These are phyloP conservation scores for Xenosphaeropsis pyriputrescens DNA, from an alignment of 2,329 filamentous ascomycete genomes.

Conservation along the genomic window DNA sequence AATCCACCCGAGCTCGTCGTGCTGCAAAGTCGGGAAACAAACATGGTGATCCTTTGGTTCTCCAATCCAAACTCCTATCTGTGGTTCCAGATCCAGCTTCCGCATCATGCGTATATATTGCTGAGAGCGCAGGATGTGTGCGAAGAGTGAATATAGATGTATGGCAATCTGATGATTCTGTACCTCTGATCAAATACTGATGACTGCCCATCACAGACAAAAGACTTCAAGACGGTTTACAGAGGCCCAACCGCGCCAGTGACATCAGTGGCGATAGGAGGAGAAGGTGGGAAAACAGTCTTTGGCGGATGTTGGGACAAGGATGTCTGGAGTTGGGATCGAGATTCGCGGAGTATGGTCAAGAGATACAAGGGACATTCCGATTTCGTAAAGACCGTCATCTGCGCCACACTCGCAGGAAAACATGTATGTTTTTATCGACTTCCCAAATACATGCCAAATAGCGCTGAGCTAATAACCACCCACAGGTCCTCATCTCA, in stretches of 20 bases:
- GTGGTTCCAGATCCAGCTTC: conserved; percentile 52
- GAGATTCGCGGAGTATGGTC: conserved; percentile 36
- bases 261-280: conserved; percentile 58
- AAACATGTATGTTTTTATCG: conserved; percentile 28
- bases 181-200: background rate
- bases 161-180: conserved; percentile 25
- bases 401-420: conserved; percentile 43
- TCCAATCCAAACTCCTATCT: conserved; percentile 78
- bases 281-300: conserved; percentile 38
- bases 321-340: conserved; percentile 72
- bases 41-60: conserved; percentile 63
- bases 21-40: conserved; percentile 61
- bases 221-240: conserved; percentile 35
- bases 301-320: conserved; percentile 96
- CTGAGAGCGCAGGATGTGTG: conserved; percentile 74
- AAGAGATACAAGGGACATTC: conserved; percentile 59
- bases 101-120: conserved; percentile 52
- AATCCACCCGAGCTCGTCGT: conserved; percentile 35
- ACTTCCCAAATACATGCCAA: conserved; percentile 1
- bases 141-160: conserved; percentile 65
- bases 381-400: conserved; percentile 82
- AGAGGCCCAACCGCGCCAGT: conserved; percentile 67
- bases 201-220: conserved; percentile 19
- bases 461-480: conserved; percentile 2
- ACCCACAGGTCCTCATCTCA: conserved; percentile 40